Percentiles rank a stretch among this genome's conserved stretches.
These are phyloP conservation scores for Populus tomentosa DNA, from an alignment of 441 rosid species.

Conservation along the genomic window DNA sequence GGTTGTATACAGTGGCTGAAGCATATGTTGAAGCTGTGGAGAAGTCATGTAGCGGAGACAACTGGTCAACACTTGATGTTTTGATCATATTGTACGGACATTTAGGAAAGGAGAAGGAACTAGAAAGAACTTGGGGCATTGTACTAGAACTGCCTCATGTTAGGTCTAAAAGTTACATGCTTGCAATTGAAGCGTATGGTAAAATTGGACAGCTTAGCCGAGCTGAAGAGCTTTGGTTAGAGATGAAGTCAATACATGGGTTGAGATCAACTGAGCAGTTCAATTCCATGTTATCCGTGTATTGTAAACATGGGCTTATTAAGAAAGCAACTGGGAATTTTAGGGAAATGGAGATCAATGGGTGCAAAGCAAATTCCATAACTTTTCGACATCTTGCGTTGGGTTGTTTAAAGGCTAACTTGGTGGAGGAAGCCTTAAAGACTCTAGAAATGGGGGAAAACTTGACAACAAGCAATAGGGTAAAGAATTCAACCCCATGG, in stretches of 20 bases:
- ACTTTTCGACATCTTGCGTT: slow-evolving; percentile 75
- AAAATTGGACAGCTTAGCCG: slow-evolving; percentile 43
- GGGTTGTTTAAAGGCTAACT: slow-evolving; percentile 70
- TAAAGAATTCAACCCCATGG: slow-evolving; percentile 74
- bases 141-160: slow-evolving; percentile 55
- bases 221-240: slow-evolving; percentile 77
- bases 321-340: slow-evolving; percentile 57
- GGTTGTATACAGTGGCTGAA: slow-evolving; percentile 66
- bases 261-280: slow-evolving; percentile 62
- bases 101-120: slow-evolving; percentile 55
- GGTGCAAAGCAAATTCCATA: slow-evolving; percentile 70
- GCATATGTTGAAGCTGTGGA: slow-evolving; percentile 72
- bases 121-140: slow-evolving; percentile 56
- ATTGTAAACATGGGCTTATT: slow-evolving; percentile 54
- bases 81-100: slow-evolving; percentile 67
- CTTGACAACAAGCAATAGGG: slow-evolving; percentile 41
- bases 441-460: slow-evolving; percentile 52
- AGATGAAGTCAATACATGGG: slow-evolving; percentile 54
- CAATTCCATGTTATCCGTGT: slow-evolving; percentile 67
- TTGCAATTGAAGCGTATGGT: slow-evolving; percentile 75
- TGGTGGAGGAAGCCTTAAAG: slow-evolving; percentile 59
- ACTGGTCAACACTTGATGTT: slow-evolving; percentile 86
- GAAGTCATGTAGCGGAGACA: slow-evolving; percentile 56
- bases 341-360: slow-evolving; percentile 50
- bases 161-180: slow-evolving; percentile 53